These are phyloP conservation scores for Yamadazyma diospyri DNA, from an alignment of 1,139 yeast species.

Conservation along the genomic window DNA sequence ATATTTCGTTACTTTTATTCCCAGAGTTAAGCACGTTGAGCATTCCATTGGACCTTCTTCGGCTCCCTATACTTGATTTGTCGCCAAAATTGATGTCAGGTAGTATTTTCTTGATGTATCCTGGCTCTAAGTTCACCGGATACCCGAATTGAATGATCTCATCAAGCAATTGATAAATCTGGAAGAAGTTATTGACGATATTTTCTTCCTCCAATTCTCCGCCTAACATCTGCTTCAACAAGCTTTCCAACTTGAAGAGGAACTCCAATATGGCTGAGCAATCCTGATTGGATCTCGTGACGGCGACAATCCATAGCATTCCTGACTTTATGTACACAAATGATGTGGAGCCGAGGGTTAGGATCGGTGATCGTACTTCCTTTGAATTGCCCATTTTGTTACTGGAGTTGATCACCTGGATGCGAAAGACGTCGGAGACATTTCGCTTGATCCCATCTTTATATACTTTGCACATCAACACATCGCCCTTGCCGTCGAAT, in stretches of 20 bases:
- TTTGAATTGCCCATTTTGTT: slow-evolving; percentile 36
- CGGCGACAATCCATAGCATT: slow-evolving; percentile 77
- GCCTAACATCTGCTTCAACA: slow-evolving; percentile 27
- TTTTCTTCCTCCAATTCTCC: slow-evolving; percentile 25
- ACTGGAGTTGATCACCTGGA: slow-evolving; percentile 70
- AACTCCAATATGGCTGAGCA: slow-evolving; percentile 80
- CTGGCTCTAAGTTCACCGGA: slow-evolving; percentile 66
- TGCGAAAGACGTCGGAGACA: slow-evolving; percentile 85
- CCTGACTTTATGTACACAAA: slow-evolving; percentile 76
- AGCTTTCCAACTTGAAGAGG: slow-evolving; percentile 56
- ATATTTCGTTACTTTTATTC: slow-evolving; percentile 13
- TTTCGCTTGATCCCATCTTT: slow-evolving; percentile 63
- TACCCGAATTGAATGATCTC: slow-evolving; percentile 80
- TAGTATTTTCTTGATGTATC: slow-evolving; percentile 27
- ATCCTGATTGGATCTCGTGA: slow-evolving; percentile 84
- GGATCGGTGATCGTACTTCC: slow-evolving; percentile 59
- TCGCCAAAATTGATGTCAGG: slow-evolving; percentile 20
- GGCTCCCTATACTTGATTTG: slow-evolving; percentile 18
- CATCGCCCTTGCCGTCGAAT: slow-evolving; percentile 78
- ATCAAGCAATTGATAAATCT: slow-evolving; percentile 73
- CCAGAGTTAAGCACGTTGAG: slow-evolving; percentile 9
- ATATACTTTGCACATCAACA: slow-evolving; percentile 73
- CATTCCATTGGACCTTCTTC: slow-evolving; percentile 14
- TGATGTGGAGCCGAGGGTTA: slow-evolving; percentile 90
- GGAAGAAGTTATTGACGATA: slow-evolving; percentile 52